Percentiles rank a stretch among this genome's conserved stretches.
phyloP scores from a whole-genome alignment of 495 filamentous ascomycete genomes.

The Penicillium tannophilum region DNA sequence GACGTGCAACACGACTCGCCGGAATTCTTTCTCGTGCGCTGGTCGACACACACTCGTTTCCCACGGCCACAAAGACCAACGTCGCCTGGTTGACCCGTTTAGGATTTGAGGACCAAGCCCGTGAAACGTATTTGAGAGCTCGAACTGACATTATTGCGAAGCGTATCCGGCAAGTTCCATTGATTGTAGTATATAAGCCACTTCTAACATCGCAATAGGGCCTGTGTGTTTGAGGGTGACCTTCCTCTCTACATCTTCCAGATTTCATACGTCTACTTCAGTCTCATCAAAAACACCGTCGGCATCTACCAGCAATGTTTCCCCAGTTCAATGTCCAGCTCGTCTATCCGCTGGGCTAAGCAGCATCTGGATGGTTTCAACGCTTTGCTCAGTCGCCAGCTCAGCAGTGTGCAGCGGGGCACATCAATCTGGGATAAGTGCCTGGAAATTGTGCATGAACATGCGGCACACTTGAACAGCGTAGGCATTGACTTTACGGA shows the following conservation, averaged over 20 bases:
- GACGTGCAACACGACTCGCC: constrained; percentile 78
- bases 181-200: neutral
- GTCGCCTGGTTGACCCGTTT: constrained; percentile 81
- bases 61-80: constrained; percentile 68
- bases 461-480: constrained; percentile 77
- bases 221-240: constrained; percentile 92
- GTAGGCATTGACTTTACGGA: constrained; percentile 90
- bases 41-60: constrained; percentile 70
- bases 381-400: constrained; percentile 72
- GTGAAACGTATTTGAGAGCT: constrained; percentile 82
- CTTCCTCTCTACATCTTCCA: constrained; percentile 91
- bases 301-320: constrained; percentile 88
- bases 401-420: constrained; percentile 74
- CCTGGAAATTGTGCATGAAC: constrained; percentile 76
- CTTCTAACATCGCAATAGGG: constrained; percentile 54
- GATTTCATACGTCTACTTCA: constrained; percentile 96
- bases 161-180: constrained; percentile 69
- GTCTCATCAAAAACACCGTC: constrained; percentile 87
- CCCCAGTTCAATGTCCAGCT: constrained; percentile 80
- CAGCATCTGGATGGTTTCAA: constrained; percentile 91
- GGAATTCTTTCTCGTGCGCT: constrained; percentile 72
- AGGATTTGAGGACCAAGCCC: constrained; percentile 85
- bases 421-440: constrained; percentile 77
- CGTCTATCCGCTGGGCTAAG: constrained; percentile 95
- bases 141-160: constrained; percentile 74